Base-by-base conservation (phyloP, 139 green algal genomes). In the Tetradesmus lagerheimii region DNA sequence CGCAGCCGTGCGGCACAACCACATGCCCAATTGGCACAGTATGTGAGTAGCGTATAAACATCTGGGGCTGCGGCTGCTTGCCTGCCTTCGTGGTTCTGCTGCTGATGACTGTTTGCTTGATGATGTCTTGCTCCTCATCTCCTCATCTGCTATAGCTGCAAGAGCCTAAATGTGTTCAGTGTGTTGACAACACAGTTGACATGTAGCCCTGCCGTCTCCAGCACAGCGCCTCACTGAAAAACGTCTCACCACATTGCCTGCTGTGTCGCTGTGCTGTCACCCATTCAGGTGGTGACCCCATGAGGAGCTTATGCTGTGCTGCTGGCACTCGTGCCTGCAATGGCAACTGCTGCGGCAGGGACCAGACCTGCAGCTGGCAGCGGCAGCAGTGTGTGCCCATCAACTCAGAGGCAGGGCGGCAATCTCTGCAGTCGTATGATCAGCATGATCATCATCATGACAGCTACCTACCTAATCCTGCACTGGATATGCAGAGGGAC, bases 281-380 rank as follows among this genome's bases (percentile, higher is more conserved):
- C 25, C 3, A 6, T 57, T 9, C 57, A 71, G 57, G 57, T 31
- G 80, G 80, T 4, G 80, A 86, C 20, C 80, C 80, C 4, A 45
- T 45, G n/a, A n/a, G 80, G 47, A 74, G 45, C 80, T 86, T 86
- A 35, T 86, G 80, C 45, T 86, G 80, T 74, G 80, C 80, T 47
- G 20, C 64, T 1, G n/a, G n/a, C 66, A 45, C 80, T 5, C 20
- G 45, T 2, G 45, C 80, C 16, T 86, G 80, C n/a, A 57, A 57
- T 4, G 80, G 80, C 11, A 45, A 50, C 15, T 86, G 80, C 45
- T 86, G 80, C 25, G 41, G 41, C 20, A 27, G 27, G 6, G 80
- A 86, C 25, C 80, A 86, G 8, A 23, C 45, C 4, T 86, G 80
- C n/a, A 45, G 11, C n/a, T 74, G 45, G 14, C 29, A 57, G 25